Percentiles rank a stretch among this genome's conserved stretches.
phyloP scores from a whole-genome alignment of 345 rosid genomes.

The Iberis pinnata region DNA sequence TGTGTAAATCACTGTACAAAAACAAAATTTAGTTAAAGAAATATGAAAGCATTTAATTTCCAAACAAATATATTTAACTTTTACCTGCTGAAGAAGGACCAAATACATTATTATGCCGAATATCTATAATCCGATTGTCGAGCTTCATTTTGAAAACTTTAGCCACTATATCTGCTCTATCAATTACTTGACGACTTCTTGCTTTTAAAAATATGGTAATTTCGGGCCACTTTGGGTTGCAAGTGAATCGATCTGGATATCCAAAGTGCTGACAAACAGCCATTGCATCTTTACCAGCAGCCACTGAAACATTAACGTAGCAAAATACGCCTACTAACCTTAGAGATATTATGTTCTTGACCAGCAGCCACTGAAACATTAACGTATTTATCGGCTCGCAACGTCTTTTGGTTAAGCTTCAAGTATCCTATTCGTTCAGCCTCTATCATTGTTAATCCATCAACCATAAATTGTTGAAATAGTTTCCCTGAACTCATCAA shows the following conservation, averaged over 20 bases:
- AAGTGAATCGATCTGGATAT: background rate
- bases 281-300: slow-evolving; percentile 3
- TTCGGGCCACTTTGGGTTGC: slow-evolving; percentile 3
- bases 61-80: too few species aligned
- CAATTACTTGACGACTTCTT: background rate
- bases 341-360: background rate
- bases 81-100: background rate
- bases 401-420: background rate
- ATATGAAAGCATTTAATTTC: too few species aligned
- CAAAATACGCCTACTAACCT: background rate
- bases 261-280: slow-evolving; percentile 1
- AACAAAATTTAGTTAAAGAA: background rate
- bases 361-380: background rate
- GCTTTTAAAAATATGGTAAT: background rate
- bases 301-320: background rate
- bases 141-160: slow-evolving; percentile 1
- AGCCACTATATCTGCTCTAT: background rate
- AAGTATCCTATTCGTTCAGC: background rate
- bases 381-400: background rate
- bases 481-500: background rate
- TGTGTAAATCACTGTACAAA: background rate
- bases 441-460: background rate
- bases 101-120: too few species aligned
- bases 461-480: slow-evolving; percentile 1
- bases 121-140: background rate